Conservation (phyloP, 2,329 filamentous ascomycete genomes). For the Aspergillus sp. region DNA sequence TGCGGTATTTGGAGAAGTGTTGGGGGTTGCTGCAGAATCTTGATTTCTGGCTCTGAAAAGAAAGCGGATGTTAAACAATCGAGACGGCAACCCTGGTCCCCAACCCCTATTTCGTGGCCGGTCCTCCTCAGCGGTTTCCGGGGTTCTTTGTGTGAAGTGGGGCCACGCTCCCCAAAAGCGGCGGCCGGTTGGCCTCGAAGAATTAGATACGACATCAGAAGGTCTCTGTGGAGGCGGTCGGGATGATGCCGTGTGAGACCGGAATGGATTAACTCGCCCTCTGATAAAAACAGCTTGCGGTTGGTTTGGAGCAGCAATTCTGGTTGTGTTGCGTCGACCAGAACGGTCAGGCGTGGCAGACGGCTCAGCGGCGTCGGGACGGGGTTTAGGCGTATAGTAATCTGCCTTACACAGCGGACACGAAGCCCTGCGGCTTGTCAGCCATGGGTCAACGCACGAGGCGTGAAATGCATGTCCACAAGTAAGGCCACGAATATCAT, state of each 20-base stretch:
- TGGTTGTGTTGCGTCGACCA: slow-evolving; percentile 27
- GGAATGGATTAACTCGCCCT: slow-evolving; percentile 31
- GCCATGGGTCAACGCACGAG: slow-evolving; percentile 92
- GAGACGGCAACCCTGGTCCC: not conserved
- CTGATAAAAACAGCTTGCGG: slow-evolving; percentile 38
- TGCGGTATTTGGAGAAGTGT: not conserved
- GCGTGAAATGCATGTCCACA: slow-evolving; percentile 99
- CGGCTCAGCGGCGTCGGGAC: slow-evolving; percentile 54
- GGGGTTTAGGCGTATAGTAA: slow-evolving; percentile 92
- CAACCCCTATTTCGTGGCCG: not conserved
- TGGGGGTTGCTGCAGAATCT: not conserved
- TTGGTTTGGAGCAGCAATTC: slow-evolving; percentile 28
- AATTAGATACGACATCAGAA: slow-evolving; percentile 12
- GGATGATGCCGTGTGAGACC: slow-evolving; percentile 37
- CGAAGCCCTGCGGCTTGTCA: slow-evolving; percentile 89
- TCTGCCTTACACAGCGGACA: slow-evolving; percentile 98
- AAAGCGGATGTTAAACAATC: not conserved
- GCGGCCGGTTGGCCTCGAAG: not conserved
- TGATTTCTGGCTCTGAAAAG: slow-evolving; percentile 1
- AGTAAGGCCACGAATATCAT: slow-evolving; percentile 88
- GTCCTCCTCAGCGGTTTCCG: not conserved
- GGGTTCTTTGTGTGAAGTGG: not conserved
- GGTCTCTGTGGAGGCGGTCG: slow-evolving; percentile 34
- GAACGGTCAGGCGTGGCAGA: slow-evolving; percentile 30
- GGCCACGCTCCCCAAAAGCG: slow-evolving; percentile 4